phyloP scores from a whole-genome alignment of 2,329 filamentous ascomycete genomes.

The Pleochaeta shiraiana region DNA sequence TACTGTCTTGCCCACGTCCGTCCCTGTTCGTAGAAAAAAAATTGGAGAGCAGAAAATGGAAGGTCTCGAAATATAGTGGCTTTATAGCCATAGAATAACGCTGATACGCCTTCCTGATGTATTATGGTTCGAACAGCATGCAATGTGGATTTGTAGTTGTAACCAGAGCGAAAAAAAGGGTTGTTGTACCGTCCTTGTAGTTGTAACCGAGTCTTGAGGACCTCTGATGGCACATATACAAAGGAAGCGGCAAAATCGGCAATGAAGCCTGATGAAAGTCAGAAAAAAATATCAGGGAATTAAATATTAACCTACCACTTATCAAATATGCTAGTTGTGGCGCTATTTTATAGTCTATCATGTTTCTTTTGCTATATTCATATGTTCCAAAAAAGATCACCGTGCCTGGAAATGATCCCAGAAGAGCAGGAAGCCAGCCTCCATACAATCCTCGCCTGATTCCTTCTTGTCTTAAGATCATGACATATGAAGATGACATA shows the following conservation, averaged over 20 bases:
- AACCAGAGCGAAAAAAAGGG: slow-evolving; percentile 77
- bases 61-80: slow-evolving; percentile 87
- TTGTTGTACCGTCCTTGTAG: slow-evolving; percentile 93
- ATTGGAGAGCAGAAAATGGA: slow-evolving; percentile 89
- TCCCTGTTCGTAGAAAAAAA: slow-evolving; percentile 96
- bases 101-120: slow-evolving; percentile 56
- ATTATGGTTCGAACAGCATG: slow-evolving; percentile 77
- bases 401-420: slow-evolving; percentile 85
- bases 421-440: slow-evolving; percentile 75
- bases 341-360: slow-evolving; percentile 69
- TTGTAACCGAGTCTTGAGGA: slow-evolving; percentile 91
- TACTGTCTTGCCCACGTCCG: slow-evolving; percentile 60
- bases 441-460: slow-evolving; percentile 71
- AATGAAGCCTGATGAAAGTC: slow-evolving; percentile 43
- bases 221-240: slow-evolving; percentile 91
- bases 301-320: slow-evolving; percentile 35
- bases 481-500: slow-evolving; percentile 75
- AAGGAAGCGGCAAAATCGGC: slow-evolving; percentile 83
- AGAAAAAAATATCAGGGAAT: slow-evolving; percentile 5
- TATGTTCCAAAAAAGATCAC: slow-evolving; percentile 93
- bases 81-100: slow-evolving; percentile 93
- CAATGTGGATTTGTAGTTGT: slow-evolving; percentile 76
- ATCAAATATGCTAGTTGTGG: slow-evolving; percentile 69
- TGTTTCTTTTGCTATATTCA: slow-evolving; percentile 76
- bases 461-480: slow-evolving; percentile 83